phyloP scores from a whole-genome alignment of 2,329 filamentous ascomycete species.

The Trichoderma aggressivum region DNA sequence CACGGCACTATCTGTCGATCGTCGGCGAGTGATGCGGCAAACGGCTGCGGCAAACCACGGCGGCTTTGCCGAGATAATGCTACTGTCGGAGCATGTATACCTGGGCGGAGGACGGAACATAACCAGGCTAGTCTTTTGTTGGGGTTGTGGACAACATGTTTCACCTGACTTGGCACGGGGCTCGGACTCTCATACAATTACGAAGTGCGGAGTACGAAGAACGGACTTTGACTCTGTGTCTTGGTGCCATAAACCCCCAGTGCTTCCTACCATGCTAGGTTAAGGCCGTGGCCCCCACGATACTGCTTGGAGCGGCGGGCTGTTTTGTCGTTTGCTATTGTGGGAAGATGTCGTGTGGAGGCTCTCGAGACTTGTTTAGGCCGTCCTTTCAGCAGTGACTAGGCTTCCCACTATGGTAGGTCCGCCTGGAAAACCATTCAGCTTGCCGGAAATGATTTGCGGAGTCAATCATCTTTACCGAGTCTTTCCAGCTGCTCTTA shows the following conservation, averaged over 20 bases:
- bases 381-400: neutral
- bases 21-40: conserved; percentile 15
- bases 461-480: neutral
- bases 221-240: neutral
- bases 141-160: neutral
- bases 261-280: neutral
- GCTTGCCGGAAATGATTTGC: neutral
- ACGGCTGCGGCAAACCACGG: conserved; percentile 7
- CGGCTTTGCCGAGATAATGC: conserved; percentile 10
- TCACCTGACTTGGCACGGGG: conserved; percentile 3
- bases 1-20: conserved; percentile 15
- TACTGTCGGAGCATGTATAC: neutral
- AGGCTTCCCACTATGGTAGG: neutral
- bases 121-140: neutral
- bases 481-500: neutral
- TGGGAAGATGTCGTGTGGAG: conserved; percentile 4
- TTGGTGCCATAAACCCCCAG: neutral
- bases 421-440: neutral
- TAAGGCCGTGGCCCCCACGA: conserved; percentile 8
- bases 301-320: neutral
- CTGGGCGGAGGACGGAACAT: neutral
- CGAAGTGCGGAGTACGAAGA: neutral
- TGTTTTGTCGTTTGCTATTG: neutral
- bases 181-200: neutral
- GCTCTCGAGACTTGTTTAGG: neutral